phyloP scores from a whole-genome alignment of 305 asterid genomes.

The Fraxinus ornus region DNA sequence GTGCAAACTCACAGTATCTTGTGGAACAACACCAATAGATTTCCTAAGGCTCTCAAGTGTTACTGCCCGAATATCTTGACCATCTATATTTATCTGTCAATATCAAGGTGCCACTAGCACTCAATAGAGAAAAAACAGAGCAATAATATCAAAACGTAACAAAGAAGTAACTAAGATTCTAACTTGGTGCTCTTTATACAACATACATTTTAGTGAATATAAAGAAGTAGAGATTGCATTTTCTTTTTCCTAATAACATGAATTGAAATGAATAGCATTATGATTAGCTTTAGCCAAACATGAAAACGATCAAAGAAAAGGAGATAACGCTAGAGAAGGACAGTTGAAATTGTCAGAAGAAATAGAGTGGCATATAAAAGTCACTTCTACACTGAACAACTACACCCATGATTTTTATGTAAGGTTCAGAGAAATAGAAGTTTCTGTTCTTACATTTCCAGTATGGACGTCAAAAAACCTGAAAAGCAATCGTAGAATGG shows the following conservation, averaged over 20 bases:
- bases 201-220: neutral
- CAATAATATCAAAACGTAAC: neutral
- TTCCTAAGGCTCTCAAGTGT: conserved; percentile 93
- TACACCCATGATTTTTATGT: neutral
- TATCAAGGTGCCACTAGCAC: conserved; percentile 14
- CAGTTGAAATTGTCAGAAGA: neutral
- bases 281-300: conserved; percentile 5
- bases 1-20: conserved; percentile 81
- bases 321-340: conserved; percentile 3
- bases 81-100: conserved; percentile 79
- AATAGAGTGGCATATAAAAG: conserved; percentile 8
- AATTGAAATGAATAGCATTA: conserved; percentile 3
- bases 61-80: conserved; percentile 81
- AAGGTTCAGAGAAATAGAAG: conserved; percentile 13
- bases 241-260: conserved; percentile 6
- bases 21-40: conserved; percentile 95
- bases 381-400: neutral
- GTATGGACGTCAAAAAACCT: conserved; percentile 82
- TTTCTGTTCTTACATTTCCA: conserved; percentile 63
- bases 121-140: conserved; percentile 4
- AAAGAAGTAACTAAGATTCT: neutral
- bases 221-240: neutral
- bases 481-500: conserved; percentile 91
- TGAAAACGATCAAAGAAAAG: neutral
- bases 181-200: neutral